phyloP scores from a whole-genome alignment of 805 yeast genomes.

The Pichia ethanolica region DNA sequence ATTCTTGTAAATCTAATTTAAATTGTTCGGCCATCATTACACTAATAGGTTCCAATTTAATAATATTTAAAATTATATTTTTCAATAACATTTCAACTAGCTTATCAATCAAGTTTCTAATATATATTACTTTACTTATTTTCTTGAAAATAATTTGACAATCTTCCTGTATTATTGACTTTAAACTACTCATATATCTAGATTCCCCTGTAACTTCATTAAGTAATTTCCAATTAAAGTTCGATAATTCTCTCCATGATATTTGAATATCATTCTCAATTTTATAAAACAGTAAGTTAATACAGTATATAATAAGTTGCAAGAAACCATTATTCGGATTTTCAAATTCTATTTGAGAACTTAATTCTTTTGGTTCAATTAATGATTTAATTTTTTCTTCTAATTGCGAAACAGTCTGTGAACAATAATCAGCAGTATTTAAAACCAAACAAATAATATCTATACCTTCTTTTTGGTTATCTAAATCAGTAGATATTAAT shows the following conservation, averaged over 20 bases:
- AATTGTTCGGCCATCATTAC: constrained; percentile 75
- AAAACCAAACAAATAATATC: constrained; percentile 62
- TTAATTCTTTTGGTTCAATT: constrained; percentile 28
- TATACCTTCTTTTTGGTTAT: constrained; percentile 50
- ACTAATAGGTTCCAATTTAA: constrained; percentile 58
- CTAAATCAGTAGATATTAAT: constrained; percentile 25
- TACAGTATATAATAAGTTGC: constrained; percentile 49
- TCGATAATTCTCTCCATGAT: constrained; percentile 78
- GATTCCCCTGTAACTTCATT: constrained; percentile 68
- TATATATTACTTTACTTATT: constrained; percentile 62
- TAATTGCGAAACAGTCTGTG: constrained; percentile 68
- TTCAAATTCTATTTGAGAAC: constrained; percentile 45
- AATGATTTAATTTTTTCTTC: constrained; percentile 48
- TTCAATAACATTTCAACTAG: constrained; percentile 56
- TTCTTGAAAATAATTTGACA: constrained; percentile 44
- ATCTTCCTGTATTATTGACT: constrained; percentile 37
- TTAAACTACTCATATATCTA: constrained; percentile 55
- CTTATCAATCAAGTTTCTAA: constrained; percentile 68
- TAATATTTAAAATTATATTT: constrained; percentile 50
- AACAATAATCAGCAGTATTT: constrained; percentile 86
- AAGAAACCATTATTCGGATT: constrained; percentile 48
- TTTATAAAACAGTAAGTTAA: constrained; percentile 48
- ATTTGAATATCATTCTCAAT: constrained; percentile 54
- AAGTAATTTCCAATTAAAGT: constrained; percentile 64
- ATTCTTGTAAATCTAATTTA: constrained; percentile 57